Percentiles rank a stretch among this genome's conserved stretches.
Evolutionary conservation across 1,284 basidiomycete species (phyloP).

Genomic region (Wallemia ichthyophaga): DNA sequence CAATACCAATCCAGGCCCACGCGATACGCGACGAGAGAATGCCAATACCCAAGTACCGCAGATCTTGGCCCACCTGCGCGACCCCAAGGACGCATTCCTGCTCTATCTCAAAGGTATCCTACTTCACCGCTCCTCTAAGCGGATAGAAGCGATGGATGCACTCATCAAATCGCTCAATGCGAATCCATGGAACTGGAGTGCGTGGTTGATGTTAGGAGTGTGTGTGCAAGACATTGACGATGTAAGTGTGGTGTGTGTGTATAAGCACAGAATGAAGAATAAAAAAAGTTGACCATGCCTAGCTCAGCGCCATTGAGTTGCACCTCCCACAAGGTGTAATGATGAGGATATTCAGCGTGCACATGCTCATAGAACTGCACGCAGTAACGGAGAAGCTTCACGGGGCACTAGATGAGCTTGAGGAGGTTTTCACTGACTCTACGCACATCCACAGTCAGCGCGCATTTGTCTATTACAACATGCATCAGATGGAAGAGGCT

Average conservation of each 20-base stretch:
- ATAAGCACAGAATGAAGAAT: no score
- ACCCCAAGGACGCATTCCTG: constrained; percentile 42
- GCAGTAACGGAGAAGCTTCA: constrained; percentile 49
- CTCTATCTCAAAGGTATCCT: constrained; percentile 36
- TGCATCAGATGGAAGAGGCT: constrained; percentile 60
- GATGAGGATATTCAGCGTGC: constrained; percentile 56
- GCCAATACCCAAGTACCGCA: constrained; percentile 34
- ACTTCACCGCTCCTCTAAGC: constrained; percentile 14
- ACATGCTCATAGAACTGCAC: constrained; percentile 66
- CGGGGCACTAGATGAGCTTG: constrained; percentile 39
- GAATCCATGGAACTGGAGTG: constrained; percentile 88
- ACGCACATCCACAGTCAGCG: constrained; percentile 59
- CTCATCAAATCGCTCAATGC: constrained; percentile 42
- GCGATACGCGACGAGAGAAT: constrained; percentile 27
- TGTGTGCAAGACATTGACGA: constrained; percentile 69
- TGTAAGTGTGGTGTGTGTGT: constrained; percentile 20
- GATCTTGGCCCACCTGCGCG: constrained; percentile 29
- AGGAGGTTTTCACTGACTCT: constrained; percentile 52
- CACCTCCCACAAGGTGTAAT: constrained; percentile 13
- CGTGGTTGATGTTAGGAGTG: constrained; percentile 52
- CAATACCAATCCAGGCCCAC: constrained; percentile 25
- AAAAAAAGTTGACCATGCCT: neutral
- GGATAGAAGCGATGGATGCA: constrained; percentile 60
- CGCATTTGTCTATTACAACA: constrained; percentile 62
- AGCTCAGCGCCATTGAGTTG: constrained; percentile 17